These are phyloP conservation scores for Botrytis fragariae DNA, from an alignment of 2,329 filamentous ascomycete species.

Conservation along the genomic window DNA sequence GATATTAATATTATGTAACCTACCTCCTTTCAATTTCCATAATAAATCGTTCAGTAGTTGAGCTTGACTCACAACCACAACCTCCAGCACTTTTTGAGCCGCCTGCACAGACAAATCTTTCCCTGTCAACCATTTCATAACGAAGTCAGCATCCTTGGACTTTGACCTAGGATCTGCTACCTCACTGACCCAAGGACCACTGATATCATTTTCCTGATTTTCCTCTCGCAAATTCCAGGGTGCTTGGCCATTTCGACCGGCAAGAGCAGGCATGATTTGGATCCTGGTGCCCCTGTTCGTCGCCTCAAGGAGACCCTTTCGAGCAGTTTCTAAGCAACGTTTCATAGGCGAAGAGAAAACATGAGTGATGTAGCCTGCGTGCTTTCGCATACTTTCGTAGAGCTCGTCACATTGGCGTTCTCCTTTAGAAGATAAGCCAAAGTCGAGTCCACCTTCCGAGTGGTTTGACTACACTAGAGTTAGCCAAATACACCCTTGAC, in stretches of 20 bases:
- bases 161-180: background rate
- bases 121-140: background rate
- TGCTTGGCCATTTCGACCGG: background rate
- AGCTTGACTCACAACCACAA: background rate
- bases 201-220: background rate
- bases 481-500: background rate
- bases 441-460: background rate
- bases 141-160: background rate
- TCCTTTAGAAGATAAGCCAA: background rate
- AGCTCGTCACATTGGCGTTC: constrained; percentile 4
- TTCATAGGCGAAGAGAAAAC: constrained; percentile 12
- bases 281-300: background rate
- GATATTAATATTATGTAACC: background rate
- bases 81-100: constrained; percentile 4
- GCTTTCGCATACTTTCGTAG: background rate
- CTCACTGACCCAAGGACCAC: background rate
- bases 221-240: background rate
- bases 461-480: background rate
- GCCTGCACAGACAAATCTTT: background rate
- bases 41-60: background rate
- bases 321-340: constrained; percentile 3
- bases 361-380: background rate
- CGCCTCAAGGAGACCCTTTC: background rate
- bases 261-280: background rate
- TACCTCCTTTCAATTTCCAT: background rate